Conservation (phyloP, 345 rosid species). For the Melaleuca alternifolia region DNA sequence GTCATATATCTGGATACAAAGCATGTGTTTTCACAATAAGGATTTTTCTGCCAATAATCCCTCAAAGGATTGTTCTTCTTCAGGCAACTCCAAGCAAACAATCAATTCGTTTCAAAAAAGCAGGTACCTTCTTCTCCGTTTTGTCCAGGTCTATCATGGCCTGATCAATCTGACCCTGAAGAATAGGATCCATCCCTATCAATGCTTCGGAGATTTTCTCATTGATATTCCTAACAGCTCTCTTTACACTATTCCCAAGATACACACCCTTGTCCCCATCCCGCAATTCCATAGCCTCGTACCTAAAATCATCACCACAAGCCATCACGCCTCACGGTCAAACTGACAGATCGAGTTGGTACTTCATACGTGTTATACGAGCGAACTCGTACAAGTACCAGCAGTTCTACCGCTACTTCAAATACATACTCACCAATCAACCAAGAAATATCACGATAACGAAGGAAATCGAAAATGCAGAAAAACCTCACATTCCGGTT, state of each 20-base stretch:
- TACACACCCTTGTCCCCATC: constrained; percentile 90
- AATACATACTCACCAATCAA: not conserved
- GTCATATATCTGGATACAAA: not conserved
- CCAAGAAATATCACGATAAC: not conserved
- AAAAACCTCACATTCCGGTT: constrained; percentile 60
- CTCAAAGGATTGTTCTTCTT: not conserved
- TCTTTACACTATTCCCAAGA: constrained; percentile 83
- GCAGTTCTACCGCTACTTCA: not conserved
- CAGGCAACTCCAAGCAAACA: not conserved
- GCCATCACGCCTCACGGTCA: not conserved
- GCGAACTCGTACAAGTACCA: not conserved
- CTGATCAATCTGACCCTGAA: constrained; percentile 86
- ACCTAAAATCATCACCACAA: constrained; percentile 27
- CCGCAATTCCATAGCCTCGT: constrained; percentile 89
- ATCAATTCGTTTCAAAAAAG: not conserved
- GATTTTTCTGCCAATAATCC: not conserved
- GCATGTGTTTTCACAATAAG: too few relatives aligned
- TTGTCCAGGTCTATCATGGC: constrained; percentile 97
- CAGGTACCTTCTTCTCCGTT: constrained; percentile 80
- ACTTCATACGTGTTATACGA: not conserved
- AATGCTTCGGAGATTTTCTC: constrained; percentile 79
- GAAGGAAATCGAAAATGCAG: not conserved
- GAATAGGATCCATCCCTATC: constrained; percentile 93
- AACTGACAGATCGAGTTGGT: not conserved
- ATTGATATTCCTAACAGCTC: constrained; percentile 88